Base-by-base conservation (phyloP, 2,329 filamentous ascomycete genomes). In the Fusarium heterosporum region DNA sequence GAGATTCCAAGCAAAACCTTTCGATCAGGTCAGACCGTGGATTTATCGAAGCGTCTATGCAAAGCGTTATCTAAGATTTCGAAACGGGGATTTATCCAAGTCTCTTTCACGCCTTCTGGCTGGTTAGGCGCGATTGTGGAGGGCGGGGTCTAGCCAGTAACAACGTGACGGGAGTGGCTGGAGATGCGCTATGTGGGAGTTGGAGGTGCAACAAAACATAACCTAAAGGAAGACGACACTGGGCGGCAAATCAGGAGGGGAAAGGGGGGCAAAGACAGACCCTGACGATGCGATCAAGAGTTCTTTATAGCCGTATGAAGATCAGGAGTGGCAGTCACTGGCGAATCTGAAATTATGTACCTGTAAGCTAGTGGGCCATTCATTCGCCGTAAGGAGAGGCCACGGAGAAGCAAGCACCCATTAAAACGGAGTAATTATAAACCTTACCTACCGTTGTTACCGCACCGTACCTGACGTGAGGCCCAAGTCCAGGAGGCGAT, bases 91-190 rank as follows among this genome's bases (percentile, higher is more conserved):
- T 52, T 56, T 61, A 48, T 61, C 40, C 55, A 12, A 26, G 60
- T 65, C 54, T 55, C 69, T 70, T 67, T 70, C 64, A 72, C 69
- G 49, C 58, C 58, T 70, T 61, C 53, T 70, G 70, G 69, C 72
- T 71, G 70, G 68, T 73, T 73, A 70, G 68, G 71, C 71, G 70
- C 60, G 60, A 68, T 62, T 47, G 67, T 64, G 60, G 57, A 72
- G 64, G 70, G 71, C 71, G 71, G 71, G 71, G 71, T 73, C 68
- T 68, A 54, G 52, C 51, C 47, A 48, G 52, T 57, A 59, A 73
- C 71, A 73, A 73, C 71, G 71, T 72, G 71, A 73, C 64, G 58
- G 64, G 71, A 73, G 68, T 73, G 71, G 71, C 69, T 72, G 66
- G 57, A 69, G 63, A 61, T 58, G 53, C 68, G 64, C 59, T 58